phyloP scores from a whole-genome alignment of 78 protist species.

The Dictyostelium purpureum region DNA sequence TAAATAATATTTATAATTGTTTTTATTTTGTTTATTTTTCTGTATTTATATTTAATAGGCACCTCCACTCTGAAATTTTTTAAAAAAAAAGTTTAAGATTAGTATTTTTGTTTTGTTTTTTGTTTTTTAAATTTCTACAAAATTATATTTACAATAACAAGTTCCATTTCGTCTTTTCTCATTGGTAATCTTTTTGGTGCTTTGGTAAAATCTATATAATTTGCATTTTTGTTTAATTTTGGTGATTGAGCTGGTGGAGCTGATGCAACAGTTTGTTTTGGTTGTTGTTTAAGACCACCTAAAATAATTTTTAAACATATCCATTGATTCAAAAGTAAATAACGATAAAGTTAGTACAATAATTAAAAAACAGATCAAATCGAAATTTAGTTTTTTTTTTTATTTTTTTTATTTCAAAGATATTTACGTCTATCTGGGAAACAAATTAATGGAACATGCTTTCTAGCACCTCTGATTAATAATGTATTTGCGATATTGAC shows the following conservation, averaged over 20 bases:
- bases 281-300: constrained; percentile 3
- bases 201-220: constrained; percentile 21
- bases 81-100: not conserved
- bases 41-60: not conserved
- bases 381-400: too few relatives aligned
- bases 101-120: not conserved
- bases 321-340: too few relatives aligned
- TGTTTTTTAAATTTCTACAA: not conserved
- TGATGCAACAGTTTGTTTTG: not conserved
- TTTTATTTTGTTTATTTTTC: not conserved
- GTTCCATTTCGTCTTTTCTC: constrained; percentile 44
- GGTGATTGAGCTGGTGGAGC: constrained; percentile 1
- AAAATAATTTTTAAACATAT: too few relatives aligned
- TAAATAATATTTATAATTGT: too few relatives aligned
- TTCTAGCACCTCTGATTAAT: not conserved
- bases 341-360: too few relatives aligned
- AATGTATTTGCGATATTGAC: not conserved
- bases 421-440: constrained; percentile 73
- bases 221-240: constrained; percentile 20
- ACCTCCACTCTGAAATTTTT: constrained; percentile 51
- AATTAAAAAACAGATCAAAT: too few relatives aligned
- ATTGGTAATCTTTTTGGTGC: constrained; percentile 59
- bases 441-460: constrained; percentile 52
- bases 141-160: not conserved
- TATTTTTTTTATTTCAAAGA: too few relatives aligned